These are phyloP conservation scores for Melastoma candidum DNA, from an alignment of 441 rosid genomes.

Conservation along the genomic window DNA sequence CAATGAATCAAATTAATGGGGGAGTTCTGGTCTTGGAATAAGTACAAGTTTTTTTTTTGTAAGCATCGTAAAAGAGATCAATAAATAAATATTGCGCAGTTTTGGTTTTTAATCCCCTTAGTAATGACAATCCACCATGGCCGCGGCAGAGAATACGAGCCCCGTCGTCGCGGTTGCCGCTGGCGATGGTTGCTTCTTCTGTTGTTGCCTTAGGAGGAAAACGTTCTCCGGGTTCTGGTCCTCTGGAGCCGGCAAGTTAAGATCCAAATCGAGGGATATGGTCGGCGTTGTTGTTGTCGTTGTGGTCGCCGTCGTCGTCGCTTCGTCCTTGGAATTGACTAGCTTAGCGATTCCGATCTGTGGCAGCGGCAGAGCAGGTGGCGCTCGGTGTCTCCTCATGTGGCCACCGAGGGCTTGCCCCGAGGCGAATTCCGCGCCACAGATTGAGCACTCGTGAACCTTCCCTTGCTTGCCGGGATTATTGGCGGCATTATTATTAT, in stretches of 20 bases:
- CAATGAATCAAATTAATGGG: slow-evolving; percentile 8
- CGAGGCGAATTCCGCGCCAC: slow-evolving; percentile 77
- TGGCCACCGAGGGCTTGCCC: slow-evolving; percentile 97
- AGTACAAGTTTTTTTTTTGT: neutral
- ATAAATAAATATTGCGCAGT: no score
- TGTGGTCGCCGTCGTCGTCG: no score
- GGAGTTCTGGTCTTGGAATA: neutral
- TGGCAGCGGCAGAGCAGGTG: slow-evolving; percentile 16
- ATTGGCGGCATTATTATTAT: slow-evolving; percentile 18
- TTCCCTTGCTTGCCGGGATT: slow-evolving; percentile 22
- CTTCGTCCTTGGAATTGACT: slow-evolving; percentile 10
- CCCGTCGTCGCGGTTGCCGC: slow-evolving; percentile 2
- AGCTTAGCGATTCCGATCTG: neutral
- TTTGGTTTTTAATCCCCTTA: neutral
- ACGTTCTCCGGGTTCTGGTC: slow-evolving; percentile 42
- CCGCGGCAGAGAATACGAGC: neutral
- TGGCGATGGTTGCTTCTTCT: slow-evolving; percentile 3
- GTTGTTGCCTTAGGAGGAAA: slow-evolving; percentile 28
- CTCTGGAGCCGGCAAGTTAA: slow-evolving; percentile 88
- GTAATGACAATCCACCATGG: slow-evolving; percentile 9
- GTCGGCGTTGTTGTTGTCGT: slow-evolving; percentile 18
- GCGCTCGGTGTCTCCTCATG: slow-evolving; percentile 76
- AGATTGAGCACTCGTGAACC: slow-evolving; percentile 82
- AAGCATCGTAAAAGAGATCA: no score
- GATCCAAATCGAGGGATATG: slow-evolving; percentile 79